Evolutionary conservation across 176 grass and related monocot genomes (phyloP).

Genomic region (Poa annua): DNA sequence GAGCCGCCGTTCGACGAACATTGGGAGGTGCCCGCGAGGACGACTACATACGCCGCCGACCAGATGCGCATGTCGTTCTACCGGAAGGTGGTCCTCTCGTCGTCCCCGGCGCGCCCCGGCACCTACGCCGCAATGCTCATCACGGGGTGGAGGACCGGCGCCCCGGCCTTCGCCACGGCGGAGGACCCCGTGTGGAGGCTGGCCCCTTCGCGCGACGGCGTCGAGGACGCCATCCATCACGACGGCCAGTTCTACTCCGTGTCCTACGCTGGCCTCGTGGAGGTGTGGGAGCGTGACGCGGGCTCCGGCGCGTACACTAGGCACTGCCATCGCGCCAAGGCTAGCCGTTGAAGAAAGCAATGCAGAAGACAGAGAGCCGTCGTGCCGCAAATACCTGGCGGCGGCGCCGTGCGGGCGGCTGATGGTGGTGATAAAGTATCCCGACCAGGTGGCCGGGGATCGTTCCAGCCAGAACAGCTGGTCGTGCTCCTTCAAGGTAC

Average conservation of each 20-base stretch:
- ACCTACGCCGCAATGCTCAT: neutral
- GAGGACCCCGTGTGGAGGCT: slow-evolving; percentile 4
- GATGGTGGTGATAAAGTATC: slow-evolving; percentile 16
- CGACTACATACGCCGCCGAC: no score
- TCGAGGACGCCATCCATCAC: slow-evolving; percentile 18
- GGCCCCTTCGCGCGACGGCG: neutral
- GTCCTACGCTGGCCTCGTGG: neutral
- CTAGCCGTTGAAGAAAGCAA: neutral
- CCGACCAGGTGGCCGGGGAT: no score
- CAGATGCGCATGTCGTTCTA: slow-evolving; percentile 13
- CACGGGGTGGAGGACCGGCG: neutral
- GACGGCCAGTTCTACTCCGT: slow-evolving; percentile 9
- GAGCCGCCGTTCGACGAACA: neutral
- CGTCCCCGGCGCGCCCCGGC: neutral
- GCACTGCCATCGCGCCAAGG: slow-evolving; percentile 4
- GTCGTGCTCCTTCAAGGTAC: slow-evolving; percentile 22
- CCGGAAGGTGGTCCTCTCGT: slow-evolving; percentile 24
- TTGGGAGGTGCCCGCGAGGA: no score
- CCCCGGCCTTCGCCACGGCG: neutral
- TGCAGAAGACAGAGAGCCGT: neutral
- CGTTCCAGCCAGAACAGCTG: neutral
- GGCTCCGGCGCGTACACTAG: neutral
- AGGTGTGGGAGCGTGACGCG: neutral
- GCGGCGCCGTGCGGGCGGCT: neutral
- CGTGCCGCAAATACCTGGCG: slow-evolving; percentile 7